Evolutionary conservation across 2,329 filamentous ascomycete genomes (phyloP).

Genomic region (Fusarium illudens): DNA sequence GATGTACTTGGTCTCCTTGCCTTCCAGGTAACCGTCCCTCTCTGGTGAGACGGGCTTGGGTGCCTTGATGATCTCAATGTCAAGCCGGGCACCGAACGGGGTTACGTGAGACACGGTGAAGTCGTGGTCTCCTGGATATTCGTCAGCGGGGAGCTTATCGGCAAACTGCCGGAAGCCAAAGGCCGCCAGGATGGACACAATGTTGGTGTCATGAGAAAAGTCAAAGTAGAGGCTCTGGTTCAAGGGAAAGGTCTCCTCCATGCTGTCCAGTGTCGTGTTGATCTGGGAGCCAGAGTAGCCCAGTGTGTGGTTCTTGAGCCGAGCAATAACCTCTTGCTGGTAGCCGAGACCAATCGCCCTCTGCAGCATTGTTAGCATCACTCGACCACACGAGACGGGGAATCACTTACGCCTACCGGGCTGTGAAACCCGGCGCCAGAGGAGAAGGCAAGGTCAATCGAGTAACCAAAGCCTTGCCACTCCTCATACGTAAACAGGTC

Average conservation of each 20-base stretch:
- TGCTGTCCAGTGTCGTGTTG: constrained; percentile 76
- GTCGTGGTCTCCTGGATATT: constrained; percentile 65
- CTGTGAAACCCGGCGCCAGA: constrained; percentile 70
- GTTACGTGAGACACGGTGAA: constrained; percentile 73
- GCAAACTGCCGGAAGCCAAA: constrained; percentile 77
- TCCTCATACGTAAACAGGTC: constrained; percentile 78
- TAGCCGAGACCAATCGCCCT: constrained; percentile 78
- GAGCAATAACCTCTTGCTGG: constrained; percentile 76
- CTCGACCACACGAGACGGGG: not conserved
- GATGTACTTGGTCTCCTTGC: constrained; percentile 70
- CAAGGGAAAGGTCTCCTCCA: constrained; percentile 73
- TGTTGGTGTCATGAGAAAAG: constrained; percentile 81
- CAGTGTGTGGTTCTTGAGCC: constrained; percentile 72
- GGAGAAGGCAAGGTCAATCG: constrained; percentile 71
- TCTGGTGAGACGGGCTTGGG: constrained; percentile 68
- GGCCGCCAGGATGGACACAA: constrained; percentile 73
- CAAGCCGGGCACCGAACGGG: constrained; percentile 76
- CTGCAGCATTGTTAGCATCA: constrained; percentile 36
- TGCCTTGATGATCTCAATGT: constrained; percentile 76
- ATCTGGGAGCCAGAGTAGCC: constrained; percentile 67
- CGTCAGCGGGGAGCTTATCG: constrained; percentile 62
- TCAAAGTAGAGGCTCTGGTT: constrained; percentile 80
- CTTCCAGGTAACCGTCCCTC: constrained; percentile 62
- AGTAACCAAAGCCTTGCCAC: constrained; percentile 77
- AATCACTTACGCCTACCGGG: constrained; percentile 63